A percentile compares a stretch with the other conserved stretches of the same genome.
phyloP scores from a whole-genome alignment of 163 green algal genomes.

The Chlorella variabilis region DNA sequence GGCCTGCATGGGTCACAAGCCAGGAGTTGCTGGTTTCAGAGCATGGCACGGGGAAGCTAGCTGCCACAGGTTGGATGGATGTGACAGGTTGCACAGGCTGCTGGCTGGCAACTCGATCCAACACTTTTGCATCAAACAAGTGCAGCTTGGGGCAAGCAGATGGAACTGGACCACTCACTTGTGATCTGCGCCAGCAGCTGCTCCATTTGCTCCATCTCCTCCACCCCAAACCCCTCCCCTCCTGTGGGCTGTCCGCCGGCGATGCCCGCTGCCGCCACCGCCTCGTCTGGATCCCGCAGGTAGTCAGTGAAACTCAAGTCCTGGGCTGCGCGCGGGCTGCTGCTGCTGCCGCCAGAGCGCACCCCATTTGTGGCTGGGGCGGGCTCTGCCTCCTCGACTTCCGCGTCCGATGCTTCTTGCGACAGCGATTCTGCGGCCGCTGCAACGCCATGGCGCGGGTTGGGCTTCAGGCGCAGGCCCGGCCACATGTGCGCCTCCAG shows the following conservation, averaged over 20 bases:
- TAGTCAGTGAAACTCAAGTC: slow-evolving; percentile 13
- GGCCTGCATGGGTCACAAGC: background rate
- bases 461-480: slow-evolving; percentile 55
- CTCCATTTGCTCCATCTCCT: slow-evolving; percentile 27
- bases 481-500: slow-evolving; percentile 78
- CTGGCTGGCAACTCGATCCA: too few species aligned
- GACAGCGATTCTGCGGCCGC: background rate
- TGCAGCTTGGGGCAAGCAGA: too few species aligned
- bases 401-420: too few species aligned
- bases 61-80: too few species aligned
- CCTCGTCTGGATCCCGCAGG: background rate
- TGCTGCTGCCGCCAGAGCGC: background rate
- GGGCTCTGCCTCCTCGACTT: background rate
- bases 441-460: background rate
- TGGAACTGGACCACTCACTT: slow-evolving; percentile 5
- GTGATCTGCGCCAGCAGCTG: slow-evolving; percentile 16
- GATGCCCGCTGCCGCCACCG: background rate
- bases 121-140: too few species aligned
- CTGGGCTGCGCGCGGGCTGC: background rate
- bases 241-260: slow-evolving; percentile 25
- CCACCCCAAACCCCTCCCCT: slow-evolving; percentile 3
- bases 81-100: too few species aligned
- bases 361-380: background rate
- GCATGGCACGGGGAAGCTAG: too few species aligned
- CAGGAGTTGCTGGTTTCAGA: too few species aligned